Conservation (phyloP, 176 grass and related monocot genomes). For the Bromus sterilis region DNA sequence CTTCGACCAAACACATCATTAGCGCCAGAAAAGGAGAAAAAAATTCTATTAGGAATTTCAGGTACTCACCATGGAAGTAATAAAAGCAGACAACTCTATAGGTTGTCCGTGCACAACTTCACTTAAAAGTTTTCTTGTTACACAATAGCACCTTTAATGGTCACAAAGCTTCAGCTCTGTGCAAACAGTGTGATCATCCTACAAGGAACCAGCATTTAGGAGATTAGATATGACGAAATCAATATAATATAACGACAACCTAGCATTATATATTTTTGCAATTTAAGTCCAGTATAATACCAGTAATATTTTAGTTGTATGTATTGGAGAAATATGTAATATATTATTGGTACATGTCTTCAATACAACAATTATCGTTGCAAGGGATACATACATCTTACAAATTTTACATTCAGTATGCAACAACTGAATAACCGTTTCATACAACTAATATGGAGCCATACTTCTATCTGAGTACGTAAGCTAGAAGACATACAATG, state of each 20-base stretch:
- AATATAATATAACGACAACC: neutral
- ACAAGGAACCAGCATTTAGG: neutral
- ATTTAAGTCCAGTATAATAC: neutral
- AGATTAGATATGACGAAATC: neutral
- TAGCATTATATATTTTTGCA: neutral
- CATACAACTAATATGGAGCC: too few relatives aligned
- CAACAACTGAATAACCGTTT: neutral
- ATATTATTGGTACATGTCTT: neutral
- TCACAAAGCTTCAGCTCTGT: neutral
- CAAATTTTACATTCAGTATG: neutral
- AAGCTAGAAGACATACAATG: neutral
- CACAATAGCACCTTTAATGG: neutral
- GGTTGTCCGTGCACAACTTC: neutral
- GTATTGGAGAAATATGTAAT: neutral
- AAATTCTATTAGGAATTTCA: neutral
- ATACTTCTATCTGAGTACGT: neutral
- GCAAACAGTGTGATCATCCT: neutral
- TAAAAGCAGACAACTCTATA: neutral
- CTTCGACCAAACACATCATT: slow-evolving; percentile 26
- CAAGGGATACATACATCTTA: neutral
- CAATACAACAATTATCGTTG: neutral
- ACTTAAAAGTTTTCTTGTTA: neutral
- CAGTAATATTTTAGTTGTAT: neutral
- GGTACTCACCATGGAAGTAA: slow-evolving; percentile 36
- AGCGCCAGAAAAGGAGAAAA: neutral